Percentiles rank a stretch among this genome's conserved stretches.
Evolutionary conservation across 108 stramenopile species (phyloP).

Genomic region (Aurantiochytrium sp.): DNA sequence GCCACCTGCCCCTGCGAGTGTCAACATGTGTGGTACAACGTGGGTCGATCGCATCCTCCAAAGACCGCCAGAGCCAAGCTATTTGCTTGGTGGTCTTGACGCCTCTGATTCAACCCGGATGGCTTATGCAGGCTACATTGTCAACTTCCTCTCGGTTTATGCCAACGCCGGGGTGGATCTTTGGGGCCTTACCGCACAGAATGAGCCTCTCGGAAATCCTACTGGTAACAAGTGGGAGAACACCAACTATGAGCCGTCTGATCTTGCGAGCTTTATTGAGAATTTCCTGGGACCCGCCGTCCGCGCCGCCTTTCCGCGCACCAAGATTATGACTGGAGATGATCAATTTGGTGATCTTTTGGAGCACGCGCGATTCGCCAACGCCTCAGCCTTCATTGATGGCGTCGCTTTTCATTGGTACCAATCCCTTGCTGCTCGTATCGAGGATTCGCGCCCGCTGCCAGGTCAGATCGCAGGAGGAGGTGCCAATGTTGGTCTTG

Average conservation of each 20-base stretch:
- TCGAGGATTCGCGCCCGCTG: background rate
- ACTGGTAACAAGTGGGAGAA: background rate
- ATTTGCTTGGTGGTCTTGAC: background rate
- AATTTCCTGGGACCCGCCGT: background rate
- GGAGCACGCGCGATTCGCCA: background rate
- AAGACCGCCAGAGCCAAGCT: background rate
- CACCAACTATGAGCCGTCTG: background rate
- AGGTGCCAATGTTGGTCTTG: background rate
- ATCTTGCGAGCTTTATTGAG: background rate
- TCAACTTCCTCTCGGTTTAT: background rate
- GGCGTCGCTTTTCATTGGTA: background rate
- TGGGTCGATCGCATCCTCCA: too few species aligned
- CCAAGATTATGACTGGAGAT: background rate
- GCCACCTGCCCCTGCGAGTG: background rate
- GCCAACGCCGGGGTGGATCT: background rate
- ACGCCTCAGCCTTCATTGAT: background rate
- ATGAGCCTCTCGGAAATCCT: background rate
- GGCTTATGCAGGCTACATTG: background rate
- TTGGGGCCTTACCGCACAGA: background rate
- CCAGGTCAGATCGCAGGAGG: background rate
- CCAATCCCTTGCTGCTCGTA: background rate
- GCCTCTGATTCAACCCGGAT: background rate
- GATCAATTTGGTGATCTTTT: background rate
- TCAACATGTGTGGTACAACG: background rate
- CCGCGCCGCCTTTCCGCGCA: background rate